These are phyloP conservation scores for Trametes sanguinea DNA, from an alignment of 768 basidiomycete species.

Conservation along the genomic window DNA sequence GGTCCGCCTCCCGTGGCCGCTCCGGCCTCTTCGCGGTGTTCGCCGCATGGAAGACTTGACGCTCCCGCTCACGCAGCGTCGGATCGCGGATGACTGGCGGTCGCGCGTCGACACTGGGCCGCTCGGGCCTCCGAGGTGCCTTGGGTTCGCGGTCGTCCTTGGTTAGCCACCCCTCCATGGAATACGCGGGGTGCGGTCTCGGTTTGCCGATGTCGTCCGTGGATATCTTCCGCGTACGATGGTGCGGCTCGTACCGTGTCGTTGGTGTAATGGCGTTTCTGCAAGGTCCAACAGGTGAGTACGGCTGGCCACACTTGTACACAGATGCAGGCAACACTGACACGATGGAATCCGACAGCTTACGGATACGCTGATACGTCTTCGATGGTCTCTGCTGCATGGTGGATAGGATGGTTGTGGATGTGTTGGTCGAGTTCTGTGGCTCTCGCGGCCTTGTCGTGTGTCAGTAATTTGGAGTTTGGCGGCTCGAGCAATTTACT, in stretches of 20 bases:
- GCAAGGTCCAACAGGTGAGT: not conserved
- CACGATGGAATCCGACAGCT: conserved; percentile 15
- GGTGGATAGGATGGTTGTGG: not conserved
- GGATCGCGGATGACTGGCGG: not conserved
- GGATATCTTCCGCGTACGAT: conserved; percentile 6
- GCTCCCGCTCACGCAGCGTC: not conserved
- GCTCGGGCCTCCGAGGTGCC: not conserved
- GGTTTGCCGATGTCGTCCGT: conserved; percentile 14
- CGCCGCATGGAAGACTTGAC: not conserved
- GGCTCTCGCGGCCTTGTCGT: conserved; percentile 2
- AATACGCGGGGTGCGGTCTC: not conserved
- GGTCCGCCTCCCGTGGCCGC: conserved; percentile 15
- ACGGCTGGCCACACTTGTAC: not conserved
- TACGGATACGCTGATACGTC: not conserved
- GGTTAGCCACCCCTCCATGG: not conserved
- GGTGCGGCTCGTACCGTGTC: not conserved
- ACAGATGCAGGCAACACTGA: not conserved
- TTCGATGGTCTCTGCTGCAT: conserved; percentile 1
- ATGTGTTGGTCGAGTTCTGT: not conserved
- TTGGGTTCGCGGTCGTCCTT: not conserved
- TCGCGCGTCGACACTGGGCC: conserved; percentile 1
- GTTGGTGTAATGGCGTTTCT: not conserved
- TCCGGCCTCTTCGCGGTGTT: conserved; percentile 11
- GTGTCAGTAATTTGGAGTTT: not conserved
- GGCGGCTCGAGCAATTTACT: conserved; percentile 3